These are phyloP conservation scores for Monosporascus sp. DNA, from an alignment of 2,329 filamentous ascomycete genomes.

Conservation along the genomic window DNA sequence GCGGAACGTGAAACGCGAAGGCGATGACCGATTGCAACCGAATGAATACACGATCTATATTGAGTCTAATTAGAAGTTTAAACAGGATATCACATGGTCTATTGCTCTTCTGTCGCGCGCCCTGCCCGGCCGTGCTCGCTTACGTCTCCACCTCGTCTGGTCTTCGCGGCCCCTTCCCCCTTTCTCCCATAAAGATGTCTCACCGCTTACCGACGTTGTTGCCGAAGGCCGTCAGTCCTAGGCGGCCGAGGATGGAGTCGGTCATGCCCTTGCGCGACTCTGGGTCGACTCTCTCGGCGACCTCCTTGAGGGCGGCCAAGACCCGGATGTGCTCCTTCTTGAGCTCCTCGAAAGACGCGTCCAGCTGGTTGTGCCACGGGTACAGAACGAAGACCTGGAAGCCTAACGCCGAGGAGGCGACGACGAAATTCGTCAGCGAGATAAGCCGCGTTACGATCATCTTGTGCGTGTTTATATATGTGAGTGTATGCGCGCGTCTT, in stretches of 20 bases:
- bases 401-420: slow-evolving; percentile 58
- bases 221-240: slow-evolving; percentile 18
- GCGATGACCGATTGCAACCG: slow-evolving; percentile 10
- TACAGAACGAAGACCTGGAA: slow-evolving; percentile 68
- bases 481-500: neutral
- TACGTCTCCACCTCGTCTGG: neutral
- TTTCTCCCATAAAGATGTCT: slow-evolving; percentile 3
- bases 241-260: slow-evolving; percentile 21
- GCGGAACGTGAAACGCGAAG: slow-evolving; percentile 6
- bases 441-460: slow-evolving; percentile 40
- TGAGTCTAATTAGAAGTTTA: slow-evolving; percentile 9
- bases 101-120: slow-evolving; percentile 8
- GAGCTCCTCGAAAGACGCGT: slow-evolving; percentile 54
- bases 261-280: slow-evolving; percentile 23
- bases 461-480: slow-evolving; percentile 6
- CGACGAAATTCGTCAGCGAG: slow-evolving; percentile 60
- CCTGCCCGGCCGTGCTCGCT: neutral
- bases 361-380: slow-evolving; percentile 64
- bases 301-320: slow-evolving; percentile 29
- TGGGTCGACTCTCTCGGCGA: slow-evolving; percentile 26
- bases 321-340: slow-evolving; percentile 52
- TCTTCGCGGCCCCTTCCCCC: neutral
- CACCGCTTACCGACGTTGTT: slow-evolving; percentile 12
- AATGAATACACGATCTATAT: neutral
- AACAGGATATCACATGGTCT: slow-evolving; percentile 12